Evolutionary conservation across 208 protist species (phyloP), one percentile per base, ranked within the genome.

Genomic region (Borovskyia barvae): DNA sequence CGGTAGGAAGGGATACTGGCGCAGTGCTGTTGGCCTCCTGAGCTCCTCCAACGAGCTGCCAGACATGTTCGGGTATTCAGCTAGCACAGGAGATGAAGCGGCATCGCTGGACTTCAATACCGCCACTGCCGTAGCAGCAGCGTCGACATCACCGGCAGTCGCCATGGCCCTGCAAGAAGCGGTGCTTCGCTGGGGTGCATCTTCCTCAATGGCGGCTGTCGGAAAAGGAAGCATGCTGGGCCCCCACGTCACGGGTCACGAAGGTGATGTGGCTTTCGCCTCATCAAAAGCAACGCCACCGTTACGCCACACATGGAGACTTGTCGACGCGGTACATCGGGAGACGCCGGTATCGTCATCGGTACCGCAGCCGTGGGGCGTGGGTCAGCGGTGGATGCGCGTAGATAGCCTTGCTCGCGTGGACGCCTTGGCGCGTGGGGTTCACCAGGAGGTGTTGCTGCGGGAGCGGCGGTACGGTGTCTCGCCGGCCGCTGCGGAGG

Each of bases 321-420:
- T 65, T 19, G n/a, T 72, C 11, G 57, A 64, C 14, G 37, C 39
- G 20, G 36, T 26, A 11, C 54, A 37, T 7, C 54, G 14, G 28
- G 15, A 28, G 40, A 22, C 36, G 5, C 11, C 32, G 22, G 6
- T 37, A 25, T 20, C 12, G 11, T 2, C 45, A 26, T n/a, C 63
- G 2, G 5, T 26, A 20, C 22, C 33, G 42, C 1, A 45, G 2
- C 17, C 15, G 17, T 56, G 63, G 63, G 48, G 36, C 26, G 4
- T 59, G 12, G 49, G 58, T 5, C 49, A 42, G 36, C 66, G 66
- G 26, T 73, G 66, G 66, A 33, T 26, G 58, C 57, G 66, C 2
- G 43, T 47, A 5, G 66, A 73, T 24, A 35, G 66, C 24, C 25
- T 73, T 26, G 9, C 42, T 4, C 49, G 56, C 29, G 58, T 28